These are phyloP conservation scores for Endocarpon pusillum DNA, from an alignment of 495 filamentous ascomycete species.

Conservation along the genomic window DNA sequence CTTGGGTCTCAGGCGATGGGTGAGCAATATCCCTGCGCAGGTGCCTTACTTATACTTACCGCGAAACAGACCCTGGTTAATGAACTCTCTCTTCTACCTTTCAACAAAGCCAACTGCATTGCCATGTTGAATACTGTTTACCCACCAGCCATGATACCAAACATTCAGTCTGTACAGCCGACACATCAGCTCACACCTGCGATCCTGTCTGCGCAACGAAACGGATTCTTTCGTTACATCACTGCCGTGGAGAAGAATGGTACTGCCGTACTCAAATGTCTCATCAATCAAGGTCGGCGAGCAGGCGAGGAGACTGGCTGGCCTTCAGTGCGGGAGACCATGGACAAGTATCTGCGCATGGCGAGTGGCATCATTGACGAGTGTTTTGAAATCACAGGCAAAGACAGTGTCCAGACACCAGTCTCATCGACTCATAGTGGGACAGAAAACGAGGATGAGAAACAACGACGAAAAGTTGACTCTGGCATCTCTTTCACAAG, in stretches of 20 bases:
- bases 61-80: constrained; percentile 45
- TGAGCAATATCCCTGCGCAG: constrained; percentile 18
- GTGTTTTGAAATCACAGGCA: constrained; percentile 32
- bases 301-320: constrained; percentile 38
- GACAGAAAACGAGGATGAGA: constrained; percentile 16
- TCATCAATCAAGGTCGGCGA: constrained; percentile 35
- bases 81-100: constrained; percentile 46
- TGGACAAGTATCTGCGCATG: constrained; percentile 44
- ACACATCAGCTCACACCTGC: constrained; percentile 36
- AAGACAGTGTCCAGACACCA: constrained; percentile 26
- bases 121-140: constrained; percentile 69
- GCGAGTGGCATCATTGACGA: constrained; percentile 46
- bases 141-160: constrained; percentile 30
- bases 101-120: constrained; percentile 52
- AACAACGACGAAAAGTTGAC: constrained; percentile 39
- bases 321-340: constrained; percentile 31
- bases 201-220: constrained; percentile 39
- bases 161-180: constrained; percentile 25
- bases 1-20: constrained; percentile 53
- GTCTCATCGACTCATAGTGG: constrained; percentile 13
- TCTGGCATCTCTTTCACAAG: constrained; percentile 45
- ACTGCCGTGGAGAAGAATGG: constrained; percentile 41
- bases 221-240: constrained; percentile 52
- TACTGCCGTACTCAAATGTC: constrained; percentile 32
- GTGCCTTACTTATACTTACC: constrained; percentile 7